Base-by-base conservation (phyloP, 257 asterid genomes). In the Jaltomata sinuosa region DNA sequence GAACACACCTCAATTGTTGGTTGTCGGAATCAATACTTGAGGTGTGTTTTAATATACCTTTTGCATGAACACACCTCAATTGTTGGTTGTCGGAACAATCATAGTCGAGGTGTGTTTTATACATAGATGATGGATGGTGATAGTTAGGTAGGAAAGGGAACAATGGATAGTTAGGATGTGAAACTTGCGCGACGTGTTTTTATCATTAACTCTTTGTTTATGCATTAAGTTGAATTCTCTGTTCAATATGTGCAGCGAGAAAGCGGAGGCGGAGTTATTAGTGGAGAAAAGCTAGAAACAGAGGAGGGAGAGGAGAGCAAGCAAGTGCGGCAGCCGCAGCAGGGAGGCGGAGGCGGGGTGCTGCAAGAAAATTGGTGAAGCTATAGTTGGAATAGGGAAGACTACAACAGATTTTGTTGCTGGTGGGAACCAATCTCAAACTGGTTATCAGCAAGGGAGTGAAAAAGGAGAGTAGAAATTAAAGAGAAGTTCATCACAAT, bases 301-400 rank as follows among this genome's bases (percentile, higher is more conserved):
- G 53, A 12, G 11, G 32, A 0, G 15, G 18, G 21, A 50, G n/a
- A n/a, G 15, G 64, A 83, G 81, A 84, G 42, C 74, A 22, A 12
- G 69, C 19, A 19, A 80, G 87, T 49, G 79, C 74, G 54, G 62
- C 10, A 14, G 59, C 55, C 54, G 40, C 10, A 18, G 49, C 55
- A 62, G 72, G 72, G 11, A 29, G 82, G 82, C 10, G 71, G 11
- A 27, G 81, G 83, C 8, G 49, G 47, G 59, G 84, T 92, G 45
- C 45, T 94, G n/a, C 92, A 88, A 18, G 98, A 94, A n/a, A 6
- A 88, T 95, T 19, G 99, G 97, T 31, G 97, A 95, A 89, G 93
- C 98, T 86, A 12, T 94, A 89, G 90, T 84, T 6, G 97, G 93
- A 71, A 95, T 95, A 1, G 97, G 98, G 12, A 92, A 91, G 85